These are phyloP conservation scores for Fusarium bulbicola DNA, from an alignment of 2,329 filamentous ascomycete genomes.

Conservation along the genomic window DNA sequence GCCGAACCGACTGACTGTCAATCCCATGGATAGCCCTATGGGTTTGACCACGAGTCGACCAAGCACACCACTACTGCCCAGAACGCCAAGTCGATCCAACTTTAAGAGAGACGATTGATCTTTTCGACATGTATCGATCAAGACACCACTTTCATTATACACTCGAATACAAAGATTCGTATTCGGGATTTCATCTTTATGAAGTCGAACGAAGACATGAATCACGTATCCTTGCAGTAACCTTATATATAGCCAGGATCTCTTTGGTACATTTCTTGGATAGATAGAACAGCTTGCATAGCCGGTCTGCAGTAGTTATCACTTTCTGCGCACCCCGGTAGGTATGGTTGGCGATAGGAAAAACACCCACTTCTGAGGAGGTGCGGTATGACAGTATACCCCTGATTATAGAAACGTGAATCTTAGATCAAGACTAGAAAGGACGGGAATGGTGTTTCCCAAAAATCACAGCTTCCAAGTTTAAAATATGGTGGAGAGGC, in stretches of 20 bases:
- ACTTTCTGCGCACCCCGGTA: background rate
- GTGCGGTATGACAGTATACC: conserved; percentile 20
- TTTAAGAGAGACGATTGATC: conserved; percentile 51
- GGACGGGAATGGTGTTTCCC: background rate
- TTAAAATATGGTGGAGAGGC: background rate
- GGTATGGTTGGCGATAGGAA: conserved; percentile 13
- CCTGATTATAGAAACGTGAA: conserved; percentile 3
- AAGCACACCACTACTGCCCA: conserved; percentile 55
- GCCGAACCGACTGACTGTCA: conserved; percentile 49
- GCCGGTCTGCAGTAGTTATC: conserved; percentile 5
- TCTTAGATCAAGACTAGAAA: conserved; percentile 21
- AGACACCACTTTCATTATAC: background rate
- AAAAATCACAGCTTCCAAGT: background rate
- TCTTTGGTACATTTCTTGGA: conserved; percentile 34
- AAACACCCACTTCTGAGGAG: conserved; percentile 7
- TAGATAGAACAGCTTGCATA: conserved; percentile 16
- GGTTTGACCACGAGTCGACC: conserved; percentile 59
- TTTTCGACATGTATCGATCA: background rate
- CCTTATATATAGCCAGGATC: conserved; percentile 33
- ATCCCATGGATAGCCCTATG: conserved; percentile 54
- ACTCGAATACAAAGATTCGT: conserved; percentile 17
- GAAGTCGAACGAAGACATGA: conserved; percentile 35
- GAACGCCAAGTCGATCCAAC: conserved; percentile 51
- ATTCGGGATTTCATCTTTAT: conserved; percentile 27
- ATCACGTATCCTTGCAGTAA: conserved; percentile 20